A percentile compares a stretch with the other conserved stretches of the same genome.
Conservation (phyloP, 2,329 filamentous ascomycete genomes). For the Penicillium brasilianum region DNA sequence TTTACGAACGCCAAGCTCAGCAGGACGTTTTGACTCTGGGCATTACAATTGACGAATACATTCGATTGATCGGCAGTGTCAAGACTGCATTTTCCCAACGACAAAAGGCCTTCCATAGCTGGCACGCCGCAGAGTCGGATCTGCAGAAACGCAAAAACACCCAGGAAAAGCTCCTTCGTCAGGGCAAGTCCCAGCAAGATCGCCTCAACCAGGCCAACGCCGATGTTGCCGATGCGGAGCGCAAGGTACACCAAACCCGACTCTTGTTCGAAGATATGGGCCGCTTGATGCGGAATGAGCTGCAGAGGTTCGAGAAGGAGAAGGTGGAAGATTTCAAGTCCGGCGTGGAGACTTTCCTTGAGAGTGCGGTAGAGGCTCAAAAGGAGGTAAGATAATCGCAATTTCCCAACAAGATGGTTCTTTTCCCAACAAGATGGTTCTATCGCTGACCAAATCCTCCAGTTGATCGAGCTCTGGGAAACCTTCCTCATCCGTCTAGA, state of each 20-base stretch:
- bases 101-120: conserved; percentile 93
- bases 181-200: conserved; percentile 95
- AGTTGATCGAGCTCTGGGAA: conserved; percentile 92
- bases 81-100: conserved; percentile 92
- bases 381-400: conserved; percentile 75
- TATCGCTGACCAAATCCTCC: conserved; percentile 52
- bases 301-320: conserved; percentile 93
- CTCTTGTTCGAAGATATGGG: conserved; percentile 98
- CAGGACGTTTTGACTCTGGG: conserved; percentile 95
- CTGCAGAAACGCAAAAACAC: conserved; percentile 84
- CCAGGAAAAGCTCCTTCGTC: conserved; percentile 93
- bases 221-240: conserved; percentile 92
- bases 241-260: conserved; percentile 86
- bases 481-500: conserved; percentile 97
- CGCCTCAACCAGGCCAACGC: conserved; percentile 88
- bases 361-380: conserved; percentile 95
- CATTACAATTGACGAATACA: conserved; percentile 98
- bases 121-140: conserved; percentile 89
- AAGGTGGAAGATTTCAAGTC: conserved; percentile 99
- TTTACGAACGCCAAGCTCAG: conserved; percentile 95
- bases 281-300: conserved; percentile 82
- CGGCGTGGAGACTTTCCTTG: conserved; percentile 94
- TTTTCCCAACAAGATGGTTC: neutral
- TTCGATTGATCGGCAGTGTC: conserved; percentile 90
- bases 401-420: neutral